A percentile compares a stretch with the other conserved stretches of the same genome.
Evolutionary conservation across 2,329 filamentous ascomycete species (phyloP).

Genomic region (Monosporascus ibericus): DNA sequence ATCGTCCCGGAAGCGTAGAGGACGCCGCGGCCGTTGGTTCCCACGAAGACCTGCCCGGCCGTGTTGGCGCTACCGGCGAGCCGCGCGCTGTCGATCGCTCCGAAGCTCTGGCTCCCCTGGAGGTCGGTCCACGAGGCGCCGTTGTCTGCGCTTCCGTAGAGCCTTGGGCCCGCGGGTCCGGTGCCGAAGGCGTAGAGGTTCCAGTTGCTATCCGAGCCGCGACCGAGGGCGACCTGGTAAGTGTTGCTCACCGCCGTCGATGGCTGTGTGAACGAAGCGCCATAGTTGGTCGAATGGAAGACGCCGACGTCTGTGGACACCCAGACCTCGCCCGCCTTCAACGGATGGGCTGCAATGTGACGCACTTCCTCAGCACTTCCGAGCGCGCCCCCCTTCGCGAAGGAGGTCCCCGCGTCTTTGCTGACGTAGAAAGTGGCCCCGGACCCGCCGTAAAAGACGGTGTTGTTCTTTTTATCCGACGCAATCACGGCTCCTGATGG

Average conservation of each 20-base stretch:
- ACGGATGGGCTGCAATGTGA: constrained; percentile 50
- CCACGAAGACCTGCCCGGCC: constrained; percentile 40
- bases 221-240: constrained; percentile 37
- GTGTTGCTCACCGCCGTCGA: constrained; percentile 31
- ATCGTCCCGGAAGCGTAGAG: constrained; percentile 28
- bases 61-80: constrained; percentile 40
- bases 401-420: constrained; percentile 39
- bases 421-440: constrained; percentile 45
- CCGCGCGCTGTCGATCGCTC: constrained; percentile 32
- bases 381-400: constrained; percentile 33
- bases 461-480: constrained; percentile 46
- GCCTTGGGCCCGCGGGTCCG: constrained; percentile 33
- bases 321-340: constrained; percentile 53
- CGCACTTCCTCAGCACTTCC: constrained; percentile 41
- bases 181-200: constrained; percentile 42
- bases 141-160: constrained; percentile 39
- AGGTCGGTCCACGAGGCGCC: constrained; percentile 41
- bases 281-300: constrained; percentile 48
- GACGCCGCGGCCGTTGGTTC: constrained; percentile 44
- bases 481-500: constrained; percentile 42
- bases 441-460: constrained; percentile 46
- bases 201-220: constrained; percentile 33
- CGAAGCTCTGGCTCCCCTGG: constrained; percentile 41
- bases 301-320: constrained; percentile 49
- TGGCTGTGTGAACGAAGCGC: constrained; percentile 37